Evolutionary conservation across 2,329 filamentous ascomycete species (phyloP), one percentile per base, ranked within the genome.

Genomic region (Sporothrix luriei): DNA sequence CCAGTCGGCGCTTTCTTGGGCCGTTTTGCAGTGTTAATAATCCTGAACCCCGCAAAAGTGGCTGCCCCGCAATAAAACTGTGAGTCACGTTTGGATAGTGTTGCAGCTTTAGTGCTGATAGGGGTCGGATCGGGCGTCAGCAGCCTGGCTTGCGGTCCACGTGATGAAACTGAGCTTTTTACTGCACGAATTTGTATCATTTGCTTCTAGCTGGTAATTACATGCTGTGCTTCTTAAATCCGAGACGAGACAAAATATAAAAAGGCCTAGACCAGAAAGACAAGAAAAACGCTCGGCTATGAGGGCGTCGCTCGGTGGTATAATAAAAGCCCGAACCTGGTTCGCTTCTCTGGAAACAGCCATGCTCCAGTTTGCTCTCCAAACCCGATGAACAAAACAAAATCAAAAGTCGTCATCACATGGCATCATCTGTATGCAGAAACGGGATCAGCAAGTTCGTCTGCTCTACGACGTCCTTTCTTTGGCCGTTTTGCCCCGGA

Each of bases 401-500:
- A 33, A 33, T 33, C 33, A 33, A 33, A 33, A 19, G 14, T 38
- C 49, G 33, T 57, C 19, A 10, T 38, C 16, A n/a, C 16, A 19
- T 9, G 14, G 11, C 26, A 4, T 40, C 19, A 26, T 67, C 61
- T 68, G 26, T 71, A 26, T 33, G 26, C 16, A 57, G 14, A 11
- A 43, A 61, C 21, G 57, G 9, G 14, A 46, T 14, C 21, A 19
- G 40, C 26, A 48, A 62, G 55, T 61, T n/a, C 14, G 55, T 21
- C 55, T 21, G 40, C 38, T 24, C 57, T 62, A 46, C n/a, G 38
- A 46, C n/a, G 13, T 4, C 13, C n/a, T 62, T n/a, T 21, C 55
- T 40, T 21, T 16, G 14, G 21, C 14, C 21, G 21, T 71, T 62
- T 82, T 78, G 0, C 94, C 94, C 13, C 82, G 88, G 19, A 97